Evolutionary conservation across 2,329 filamentous ascomycete genomes (phyloP).

Genomic region (Apiospora koreana): DNA sequence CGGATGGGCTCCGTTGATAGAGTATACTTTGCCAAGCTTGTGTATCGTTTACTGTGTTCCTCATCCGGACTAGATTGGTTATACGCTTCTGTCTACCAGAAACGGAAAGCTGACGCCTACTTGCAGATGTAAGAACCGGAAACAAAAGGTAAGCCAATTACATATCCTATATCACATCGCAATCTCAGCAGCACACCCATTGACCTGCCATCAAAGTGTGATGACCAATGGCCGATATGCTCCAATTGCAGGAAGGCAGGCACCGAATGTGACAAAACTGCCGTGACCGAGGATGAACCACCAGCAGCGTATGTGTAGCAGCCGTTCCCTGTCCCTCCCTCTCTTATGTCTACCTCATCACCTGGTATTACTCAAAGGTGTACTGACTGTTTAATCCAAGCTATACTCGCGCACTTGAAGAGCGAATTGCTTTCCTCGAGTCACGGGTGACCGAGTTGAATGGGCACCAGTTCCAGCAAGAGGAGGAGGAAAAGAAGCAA

Average conservation of each 20-base stretch:
- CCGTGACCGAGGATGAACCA: slow-evolving; percentile 39
- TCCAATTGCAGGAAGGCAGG: slow-evolving; percentile 46
- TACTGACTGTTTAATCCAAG: slow-evolving; percentile 22
- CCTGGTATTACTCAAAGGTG: neutral
- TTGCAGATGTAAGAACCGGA: slow-evolving; percentile 42
- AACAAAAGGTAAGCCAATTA: slow-evolving; percentile 39
- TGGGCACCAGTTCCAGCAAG: neutral
- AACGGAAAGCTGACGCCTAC: neutral
- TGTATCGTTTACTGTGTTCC: neutral
- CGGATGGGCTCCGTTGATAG: neutral
- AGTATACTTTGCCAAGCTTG: neutral
- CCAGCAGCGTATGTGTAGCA: slow-evolving; percentile 34
- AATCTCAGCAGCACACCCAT: slow-evolving; percentile 3
- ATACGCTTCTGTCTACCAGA: neutral
- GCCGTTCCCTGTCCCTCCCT: neutral
- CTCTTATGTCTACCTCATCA: neutral
- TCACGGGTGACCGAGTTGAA: slow-evolving; percentile 23
- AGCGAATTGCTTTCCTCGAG: slow-evolving; percentile 43
- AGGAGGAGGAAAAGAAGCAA: slow-evolving; percentile 15
- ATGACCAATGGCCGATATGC: slow-evolving; percentile 44
- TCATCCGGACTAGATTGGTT: neutral
- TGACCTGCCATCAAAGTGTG: slow-evolving; percentile 34
- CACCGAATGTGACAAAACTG: slow-evolving; percentile 42
- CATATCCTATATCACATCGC: neutral
- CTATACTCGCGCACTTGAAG: slow-evolving; percentile 43